Conservation (phyloP, 106 monocot genomes). For the Dendrobium huoshanense region DNA sequence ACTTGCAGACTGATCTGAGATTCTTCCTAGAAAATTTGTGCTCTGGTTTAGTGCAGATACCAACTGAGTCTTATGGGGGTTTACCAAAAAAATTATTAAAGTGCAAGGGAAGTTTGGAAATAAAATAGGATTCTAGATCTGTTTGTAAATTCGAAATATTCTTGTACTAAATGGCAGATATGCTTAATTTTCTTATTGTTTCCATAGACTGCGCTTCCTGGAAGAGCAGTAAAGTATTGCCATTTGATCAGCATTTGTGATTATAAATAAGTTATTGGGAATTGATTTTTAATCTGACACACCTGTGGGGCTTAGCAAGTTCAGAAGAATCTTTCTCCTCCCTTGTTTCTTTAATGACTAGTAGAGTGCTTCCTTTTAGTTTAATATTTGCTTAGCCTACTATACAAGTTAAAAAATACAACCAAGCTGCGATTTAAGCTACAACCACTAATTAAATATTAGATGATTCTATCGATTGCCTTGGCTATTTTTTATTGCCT, state of each 20-base stretch:
- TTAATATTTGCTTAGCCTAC: background rate
- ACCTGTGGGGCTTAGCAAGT: background rate
- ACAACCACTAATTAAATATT: background rate
- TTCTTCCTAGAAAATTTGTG: background rate
- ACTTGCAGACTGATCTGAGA: background rate
- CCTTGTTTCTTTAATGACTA: background rate
- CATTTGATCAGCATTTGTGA: background rate
- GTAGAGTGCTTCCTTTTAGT: background rate
- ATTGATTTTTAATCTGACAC: slow-evolving; percentile 5
- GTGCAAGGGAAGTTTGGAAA: background rate
- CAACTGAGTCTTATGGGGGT: background rate
- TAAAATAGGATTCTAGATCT: background rate
- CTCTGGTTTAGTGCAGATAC: background rate
- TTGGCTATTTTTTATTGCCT: background rate
- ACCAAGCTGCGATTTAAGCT: background rate
- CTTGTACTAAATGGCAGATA: background rate
- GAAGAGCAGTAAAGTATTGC: background rate
- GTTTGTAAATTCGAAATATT: background rate
- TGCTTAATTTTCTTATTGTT: background rate
- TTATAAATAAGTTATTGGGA: background rate
- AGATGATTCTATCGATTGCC: background rate
- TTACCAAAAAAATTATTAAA: background rate
- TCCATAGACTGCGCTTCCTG: no score
- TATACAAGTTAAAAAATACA: background rate
- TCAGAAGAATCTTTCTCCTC: background rate